phyloP scores from a whole-genome alignment of 441 rosid species.

The Pelargonium citronellum region DNA sequence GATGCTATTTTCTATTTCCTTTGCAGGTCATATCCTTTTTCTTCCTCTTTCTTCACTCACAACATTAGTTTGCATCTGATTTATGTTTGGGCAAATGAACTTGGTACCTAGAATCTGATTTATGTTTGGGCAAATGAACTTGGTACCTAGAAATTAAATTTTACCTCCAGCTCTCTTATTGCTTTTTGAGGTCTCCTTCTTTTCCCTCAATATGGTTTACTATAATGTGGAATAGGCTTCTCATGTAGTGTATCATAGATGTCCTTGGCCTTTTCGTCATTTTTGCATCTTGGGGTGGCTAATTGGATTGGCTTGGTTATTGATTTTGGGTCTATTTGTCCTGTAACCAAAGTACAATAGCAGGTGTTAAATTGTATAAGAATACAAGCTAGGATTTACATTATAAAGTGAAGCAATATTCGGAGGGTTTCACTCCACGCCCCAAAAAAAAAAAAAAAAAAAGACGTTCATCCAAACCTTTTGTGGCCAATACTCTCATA shows the following conservation, averaged over 20 bases:
- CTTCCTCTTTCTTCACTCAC: background rate
- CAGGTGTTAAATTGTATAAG: background rate
- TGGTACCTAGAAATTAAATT: background rate
- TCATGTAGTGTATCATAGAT: background rate
- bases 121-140: background rate
- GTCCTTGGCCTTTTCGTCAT: background rate
- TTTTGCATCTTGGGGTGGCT: background rate
- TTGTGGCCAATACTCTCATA: background rate
- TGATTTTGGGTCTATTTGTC: background rate
- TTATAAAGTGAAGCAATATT: background rate
- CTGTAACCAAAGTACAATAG: background rate
- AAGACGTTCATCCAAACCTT: background rate
- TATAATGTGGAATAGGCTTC: background rate
- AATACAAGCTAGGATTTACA: background rate
- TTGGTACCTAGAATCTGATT: no score
- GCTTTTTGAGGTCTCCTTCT: background rate
- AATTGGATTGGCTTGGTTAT: background rate
- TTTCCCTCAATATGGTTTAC: background rate
- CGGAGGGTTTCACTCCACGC: background rate
- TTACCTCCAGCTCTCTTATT: background rate
- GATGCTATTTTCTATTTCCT: slow-evolving; percentile 5
- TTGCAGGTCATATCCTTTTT: slow-evolving; percentile 49
- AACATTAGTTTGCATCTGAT: background rate
- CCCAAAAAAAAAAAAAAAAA: background rate
- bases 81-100: background rate